These are phyloP conservation scores for Leishmania guyanensis DNA, from an alignment of 208 protist genomes.

Conservation along the genomic window DNA sequence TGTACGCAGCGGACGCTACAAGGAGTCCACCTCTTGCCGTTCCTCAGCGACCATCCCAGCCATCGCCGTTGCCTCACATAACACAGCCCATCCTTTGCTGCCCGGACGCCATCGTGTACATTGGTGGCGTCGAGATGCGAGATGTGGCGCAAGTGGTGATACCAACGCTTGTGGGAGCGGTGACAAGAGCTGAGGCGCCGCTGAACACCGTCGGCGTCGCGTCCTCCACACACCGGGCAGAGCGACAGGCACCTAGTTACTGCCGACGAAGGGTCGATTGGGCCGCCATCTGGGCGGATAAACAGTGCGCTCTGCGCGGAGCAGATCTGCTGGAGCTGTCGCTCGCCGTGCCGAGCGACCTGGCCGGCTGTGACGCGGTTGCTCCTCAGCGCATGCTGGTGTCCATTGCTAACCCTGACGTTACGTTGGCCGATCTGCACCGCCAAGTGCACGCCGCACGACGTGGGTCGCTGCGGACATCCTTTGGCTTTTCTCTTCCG, in stretches of 20 bases:
- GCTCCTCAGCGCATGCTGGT: constrained; percentile 42
- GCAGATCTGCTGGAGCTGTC: constrained; percentile 65
- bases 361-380: background rate
- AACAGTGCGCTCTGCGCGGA: constrained; percentile 30
- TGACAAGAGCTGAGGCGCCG: constrained; percentile 13
- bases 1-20: background rate
- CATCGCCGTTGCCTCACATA: background rate
- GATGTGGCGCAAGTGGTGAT: constrained; percentile 52
- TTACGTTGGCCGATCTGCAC: constrained; percentile 36
- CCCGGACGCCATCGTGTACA: constrained; percentile 64
- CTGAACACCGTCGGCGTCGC: constrained; percentile 8
- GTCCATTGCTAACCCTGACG: constrained; percentile 45
- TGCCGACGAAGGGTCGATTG: constrained; percentile 17
- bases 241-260: constrained; percentile 27
- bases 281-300: constrained; percentile 12
- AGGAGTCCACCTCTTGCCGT: background rate
- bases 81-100: constrained; percentile 2
- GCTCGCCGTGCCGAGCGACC: constrained; percentile 6
- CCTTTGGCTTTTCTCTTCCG: constrained; percentile 64
- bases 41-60: background rate
- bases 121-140: constrained; percentile 58
- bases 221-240: constrained; percentile 1
- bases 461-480: constrained; percentile 47
- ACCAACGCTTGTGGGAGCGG: constrained; percentile 37
- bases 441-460: constrained; percentile 28